Base-by-base conservation (phyloP, 1,284 basidiomycete genomes). In the Cutaneotrichosporon cyanovorans region DNA sequence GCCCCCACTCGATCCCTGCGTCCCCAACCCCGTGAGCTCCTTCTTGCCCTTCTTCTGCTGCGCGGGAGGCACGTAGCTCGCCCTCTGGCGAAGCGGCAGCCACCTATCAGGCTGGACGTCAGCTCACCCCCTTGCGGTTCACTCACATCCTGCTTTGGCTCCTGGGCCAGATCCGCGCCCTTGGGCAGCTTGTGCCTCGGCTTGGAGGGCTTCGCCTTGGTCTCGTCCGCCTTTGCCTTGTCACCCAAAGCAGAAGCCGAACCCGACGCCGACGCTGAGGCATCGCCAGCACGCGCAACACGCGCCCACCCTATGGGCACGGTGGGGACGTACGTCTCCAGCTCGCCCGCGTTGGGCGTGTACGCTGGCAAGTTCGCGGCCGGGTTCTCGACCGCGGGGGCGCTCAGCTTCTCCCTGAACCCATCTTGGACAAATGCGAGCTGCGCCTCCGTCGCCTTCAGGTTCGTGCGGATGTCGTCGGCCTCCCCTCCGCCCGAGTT, bases 401-500 rank as follows among this genome's bases (percentile, higher is more conserved):
- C 49, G 15, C 51, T n/a, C 10, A 67, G 59, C 25, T 65, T 54
- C 43, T 75, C 78, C 34, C 82, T 74, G 73, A 80, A 89, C 33
- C 78, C 80, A 33, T 78, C 76, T 56, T 77, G 78, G 64, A 87
- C 78, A 72, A 91, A 91, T 60, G 87, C 83, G 48, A 87, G 78
- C 64, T 89, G 85, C 49, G 77, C 76, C 62, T 86, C 80, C 0
- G 86, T 78, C 2, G 87, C 85, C 38, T 79, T 75, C 47, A 89
- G 78, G 69, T 91, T 91, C 49, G 80, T 87, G 40, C 84, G 74
- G 61, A 91, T 82, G 63, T 91, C 88, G 7, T 83, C 79, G 62
- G 87, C 80, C 73, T 91, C 88, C 25, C 8, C 7, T 12, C 25
- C 25, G 60, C 89, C 83, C n/a, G 86, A 82, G 16, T 5, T 34